phyloP scores from a whole-genome alignment of 129 eudicot species.

The Centrapalus pauciflorus region DNA sequence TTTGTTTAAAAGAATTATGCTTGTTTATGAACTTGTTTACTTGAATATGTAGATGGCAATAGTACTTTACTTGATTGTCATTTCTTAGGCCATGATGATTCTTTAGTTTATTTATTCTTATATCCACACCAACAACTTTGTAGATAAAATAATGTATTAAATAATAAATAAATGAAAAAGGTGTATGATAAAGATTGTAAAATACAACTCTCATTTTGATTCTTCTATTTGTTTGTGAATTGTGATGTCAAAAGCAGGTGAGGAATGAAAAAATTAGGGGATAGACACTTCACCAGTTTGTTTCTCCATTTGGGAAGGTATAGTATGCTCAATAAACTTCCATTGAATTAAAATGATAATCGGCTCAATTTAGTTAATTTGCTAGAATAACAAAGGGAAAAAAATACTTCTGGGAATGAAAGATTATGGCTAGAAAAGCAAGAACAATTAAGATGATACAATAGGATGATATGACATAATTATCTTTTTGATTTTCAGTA shows the following conservation, averaged over 20 bases:
- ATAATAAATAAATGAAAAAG: slow-evolving; percentile 1
- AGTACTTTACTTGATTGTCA: slow-evolving; percentile 33
- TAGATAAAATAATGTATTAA: neutral
- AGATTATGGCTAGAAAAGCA: neutral
- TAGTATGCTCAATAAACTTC: neutral
- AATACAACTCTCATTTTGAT: slow-evolving; percentile 37
- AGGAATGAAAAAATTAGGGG: slow-evolving; percentile 93
- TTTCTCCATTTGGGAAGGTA: slow-evolving; percentile 99
- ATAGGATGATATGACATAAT: slow-evolving; percentile 22
- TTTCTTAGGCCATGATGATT: slow-evolving; percentile 26
- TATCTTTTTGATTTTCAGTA: slow-evolving; percentile 5
- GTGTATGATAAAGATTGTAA: slow-evolving; percentile 24
- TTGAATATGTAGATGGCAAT: no score
- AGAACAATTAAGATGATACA: slow-evolving; percentile 11
- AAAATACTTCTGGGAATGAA: neutral
- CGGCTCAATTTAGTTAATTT: neutral
- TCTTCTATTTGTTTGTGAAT: slow-evolving; percentile 32
- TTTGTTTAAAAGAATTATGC: no score
- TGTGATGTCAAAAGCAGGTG: slow-evolving; percentile 54
- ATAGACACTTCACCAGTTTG: slow-evolving; percentile 92
- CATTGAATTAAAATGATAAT: neutral
- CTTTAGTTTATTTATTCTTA: slow-evolving; percentile 30
- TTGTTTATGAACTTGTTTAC: no score
- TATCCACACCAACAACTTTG: slow-evolving; percentile 37
- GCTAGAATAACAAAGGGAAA: neutral